Evolutionary conservation across 805 yeast genomes (phyloP), one percentile per base, ranked within the genome.

Genomic region (Suhomyces sp.): DNA sequence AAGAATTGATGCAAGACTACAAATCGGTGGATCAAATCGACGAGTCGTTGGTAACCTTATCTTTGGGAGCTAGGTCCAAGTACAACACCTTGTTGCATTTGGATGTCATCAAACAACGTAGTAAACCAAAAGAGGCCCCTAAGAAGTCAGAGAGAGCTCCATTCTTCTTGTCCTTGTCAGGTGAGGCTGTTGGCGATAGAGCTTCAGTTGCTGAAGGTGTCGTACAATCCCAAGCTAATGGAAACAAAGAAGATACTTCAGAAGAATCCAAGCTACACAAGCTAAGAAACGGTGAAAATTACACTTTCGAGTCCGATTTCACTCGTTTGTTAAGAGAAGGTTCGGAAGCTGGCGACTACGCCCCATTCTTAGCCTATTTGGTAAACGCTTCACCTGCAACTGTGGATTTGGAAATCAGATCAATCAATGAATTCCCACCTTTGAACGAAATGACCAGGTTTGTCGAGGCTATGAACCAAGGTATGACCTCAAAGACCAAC

Each of bases 61-160:
- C 96, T 0, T 59, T 83, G 31, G 87, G 87, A 5, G 90, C 98
- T 24, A 81, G 93, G 61, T 80, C 79, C 53, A 91, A 90, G 65
- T 86, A 88, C 76, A 83, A 80, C 56, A 90, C 96, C 1, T 72
- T 94, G 44, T 68, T 89, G 46, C 86, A 94, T 66, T 71, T 94
- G 59, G 98, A 94, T 61, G 81, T 85, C 6, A 93, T 94, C 60
- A 90, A 84, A 63, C 82, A 80, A 66, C 82, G 99, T 63, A 91
- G 90, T 66, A 93, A 90, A 70, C 97, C 99, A 22, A 84, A 76
- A 49, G 97, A 90, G 66, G 87, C 93, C 0, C 88, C 94, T 33
- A 89, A 88, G 74, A 88, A 85, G 58, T 90, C 97, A 1, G 88
- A 87, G 58, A 80, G 84, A 55, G 83, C 89, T 0, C 86, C 86